Base-by-base conservation (phyloP, 106 monocot species). In the Dendrobium nobile region DNA sequence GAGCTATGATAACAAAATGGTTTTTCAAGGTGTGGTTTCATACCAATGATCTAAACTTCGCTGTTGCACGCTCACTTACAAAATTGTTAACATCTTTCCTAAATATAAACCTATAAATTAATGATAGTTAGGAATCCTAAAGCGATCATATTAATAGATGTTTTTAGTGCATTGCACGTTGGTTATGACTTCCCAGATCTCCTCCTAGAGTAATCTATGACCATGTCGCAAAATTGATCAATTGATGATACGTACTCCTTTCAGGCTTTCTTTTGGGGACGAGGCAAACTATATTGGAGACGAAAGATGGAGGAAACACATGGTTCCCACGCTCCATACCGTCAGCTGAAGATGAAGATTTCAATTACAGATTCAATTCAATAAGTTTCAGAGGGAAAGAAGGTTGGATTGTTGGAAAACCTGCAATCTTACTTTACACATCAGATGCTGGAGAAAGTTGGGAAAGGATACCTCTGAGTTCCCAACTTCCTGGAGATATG, bases 361-460 rank as follows among this genome's bases (percentile, higher is more conserved):
- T 98, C 79, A 98, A 98, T 83, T 98, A 98, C 85, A 89, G 97
- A 76, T 98, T 98, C 82, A 98, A 98, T 61, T 94, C 97, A 31
- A 89, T 98, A 47, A 98, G 97, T 72, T 98, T 98, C 83, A 88
- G 75, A 80, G 94, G 91, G 7, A 94, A 92, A 58, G 97, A 98
- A 81, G 97, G 97, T 5, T 98, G 97, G 97, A 98, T 98, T 76
- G 87, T 98, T 79, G 97, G 97, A 47, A 98, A 98, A 79, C 97
- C 97, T 73, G 89, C 92, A 15, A 98, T 98, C 79, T 82, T 98
- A 68, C 80, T 98, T n/a, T 80, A 98, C 75, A 94, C 97, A 28
- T 89, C 94, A 58, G 84, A 98, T 86, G 92, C 89, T 58, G 97
- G 97, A 19, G 94, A 98, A 73, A 98, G 89, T 76, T 98, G 94